Evolutionary conservation across 176 grass and related monocot genomes (phyloP).

Genomic region (Musa itinerans): DNA sequence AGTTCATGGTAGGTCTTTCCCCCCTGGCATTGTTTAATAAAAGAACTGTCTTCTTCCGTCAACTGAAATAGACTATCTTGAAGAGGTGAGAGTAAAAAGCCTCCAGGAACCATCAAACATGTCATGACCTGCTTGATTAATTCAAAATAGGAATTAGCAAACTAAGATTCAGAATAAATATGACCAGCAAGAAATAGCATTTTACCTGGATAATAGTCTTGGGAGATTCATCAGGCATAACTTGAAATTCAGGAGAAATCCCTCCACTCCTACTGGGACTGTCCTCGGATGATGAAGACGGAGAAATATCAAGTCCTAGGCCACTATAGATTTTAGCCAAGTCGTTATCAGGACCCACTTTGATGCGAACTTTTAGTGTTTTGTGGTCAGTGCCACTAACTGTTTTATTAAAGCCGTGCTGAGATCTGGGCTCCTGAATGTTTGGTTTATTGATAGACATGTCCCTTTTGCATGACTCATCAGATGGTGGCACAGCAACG

Average conservation of each 20-base stretch:
- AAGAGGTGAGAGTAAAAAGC: constrained; percentile 63
- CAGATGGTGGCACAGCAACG: constrained; percentile 24
- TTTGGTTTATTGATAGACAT: constrained; percentile 19
- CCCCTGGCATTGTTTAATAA: constrained; percentile 45
- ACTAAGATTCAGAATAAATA: not conserved
- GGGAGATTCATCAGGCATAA: constrained; percentile 59
- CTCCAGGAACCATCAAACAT: constrained; percentile 59
- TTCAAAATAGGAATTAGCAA: constrained; percentile 15
- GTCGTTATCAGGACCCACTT: constrained; percentile 63
- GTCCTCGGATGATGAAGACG: constrained; percentile 79
- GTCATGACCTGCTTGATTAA: constrained; percentile 71
- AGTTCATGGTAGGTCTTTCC: constrained; percentile 25
- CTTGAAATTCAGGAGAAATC: constrained; percentile 52
- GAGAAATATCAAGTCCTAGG: constrained; percentile 82
- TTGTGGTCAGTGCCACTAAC: constrained; percentile 51
- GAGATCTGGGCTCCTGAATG: constrained; percentile 20
- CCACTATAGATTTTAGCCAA: constrained; percentile 76
- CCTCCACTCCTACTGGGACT: constrained; percentile 50
- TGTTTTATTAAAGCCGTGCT: constrained; percentile 35
- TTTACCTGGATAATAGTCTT: constrained; percentile 82
- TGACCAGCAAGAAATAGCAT: constrained; percentile 7
- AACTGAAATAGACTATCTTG: constrained; percentile 44
- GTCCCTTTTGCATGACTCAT: constrained; percentile 48
- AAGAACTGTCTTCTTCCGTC: constrained; percentile 40
- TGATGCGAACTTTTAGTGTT: constrained; percentile 90